Base-by-base conservation (phyloP, 2,329 filamentous ascomycete genomes). In the Venturia aucupariae region DNA sequence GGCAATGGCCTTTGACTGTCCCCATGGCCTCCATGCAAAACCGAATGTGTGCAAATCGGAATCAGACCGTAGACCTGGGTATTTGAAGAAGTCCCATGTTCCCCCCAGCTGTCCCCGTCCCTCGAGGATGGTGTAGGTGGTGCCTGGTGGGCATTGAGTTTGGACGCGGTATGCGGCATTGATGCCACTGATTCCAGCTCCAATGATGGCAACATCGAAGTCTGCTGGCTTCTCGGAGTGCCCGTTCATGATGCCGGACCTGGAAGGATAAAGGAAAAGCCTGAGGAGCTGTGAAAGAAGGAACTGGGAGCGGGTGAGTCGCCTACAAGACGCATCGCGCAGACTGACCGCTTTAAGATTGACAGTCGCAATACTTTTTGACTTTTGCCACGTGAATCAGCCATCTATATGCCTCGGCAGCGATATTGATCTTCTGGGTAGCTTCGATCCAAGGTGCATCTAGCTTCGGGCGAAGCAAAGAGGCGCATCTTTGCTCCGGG, bases 31-130 rank as follows among this genome's bases (percentile, higher is more conserved):
- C 84, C 88, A 92, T 1, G 82, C 75, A 69, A 91, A 91, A 22
- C 79, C 79, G 65, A 81, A 80, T 5, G 79, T 81, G 69, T 80
- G 76, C 55, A 81, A 71, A 67, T 81, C 79, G 0, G 77, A 79
- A 66, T 81, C 79, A 22, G 78, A 80, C 17, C 79, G 77, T 67
- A 90, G 87, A 8, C 90, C 87, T 0, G 88, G 89, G 69, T 91
- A 93, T 48, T 81, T 83, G 77, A 91, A 93, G 2, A 92, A 76
- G 69, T 88, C 86, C 90, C 90, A 92, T 0, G 90, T 93, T 1
- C 90, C 90, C 1, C 90, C 90, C 6, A 92, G 78, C 32, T 79
- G 76, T 61, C 81, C 77, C 41, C 90, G 85, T 1, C 80, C 81
- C 73, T 93, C 90, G 19, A 92, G 80, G 32, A 93, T 83, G 15